phyloP scores from a whole-genome alignment of 129 eudicot genomes.

The Pittosporum tobira region DNA sequence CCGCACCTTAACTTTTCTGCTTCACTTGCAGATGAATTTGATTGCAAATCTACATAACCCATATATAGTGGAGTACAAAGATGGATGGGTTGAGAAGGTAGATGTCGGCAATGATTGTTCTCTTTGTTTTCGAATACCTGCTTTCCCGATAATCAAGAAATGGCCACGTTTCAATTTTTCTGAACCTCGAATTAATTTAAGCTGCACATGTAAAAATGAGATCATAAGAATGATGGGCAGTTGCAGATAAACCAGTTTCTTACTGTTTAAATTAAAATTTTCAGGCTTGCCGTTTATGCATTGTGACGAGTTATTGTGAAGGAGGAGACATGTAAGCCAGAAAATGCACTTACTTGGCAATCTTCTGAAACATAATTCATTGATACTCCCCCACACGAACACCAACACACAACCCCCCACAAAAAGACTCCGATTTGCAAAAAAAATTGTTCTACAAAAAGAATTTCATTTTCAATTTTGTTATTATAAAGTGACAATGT shows the following conservation, averaged over 20 bases:
- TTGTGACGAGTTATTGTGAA: constrained; percentile 75
- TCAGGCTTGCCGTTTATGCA: constrained; percentile 63
- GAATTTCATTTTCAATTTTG: no score
- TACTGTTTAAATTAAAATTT: constrained; percentile 7
- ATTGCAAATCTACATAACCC: constrained; percentile 70
- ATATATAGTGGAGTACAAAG: constrained; percentile 70
- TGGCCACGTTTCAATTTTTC: no score
- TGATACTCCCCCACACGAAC: no score
- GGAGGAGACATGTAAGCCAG: constrained; percentile 86
- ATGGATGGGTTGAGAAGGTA: constrained; percentile 97
- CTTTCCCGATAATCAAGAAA: no score
- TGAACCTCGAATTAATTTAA: no score
- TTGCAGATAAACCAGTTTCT: not conserved
- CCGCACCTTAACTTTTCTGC: not conserved
- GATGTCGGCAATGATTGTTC: not conserved
- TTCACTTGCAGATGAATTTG: constrained; percentile 58
- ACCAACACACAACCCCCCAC: no score
- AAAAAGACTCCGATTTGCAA: no score
- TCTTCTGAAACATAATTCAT: no score
- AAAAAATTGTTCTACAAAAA: no score
- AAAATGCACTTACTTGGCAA: no score
- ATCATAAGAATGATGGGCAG: not conserved
- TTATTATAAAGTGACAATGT: no score
- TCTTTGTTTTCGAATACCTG: not conserved
- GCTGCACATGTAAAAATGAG: no score